phyloP scores from a whole-genome alignment of 352 stramenopile species.

The Globisporangium okanoganense region DNA sequence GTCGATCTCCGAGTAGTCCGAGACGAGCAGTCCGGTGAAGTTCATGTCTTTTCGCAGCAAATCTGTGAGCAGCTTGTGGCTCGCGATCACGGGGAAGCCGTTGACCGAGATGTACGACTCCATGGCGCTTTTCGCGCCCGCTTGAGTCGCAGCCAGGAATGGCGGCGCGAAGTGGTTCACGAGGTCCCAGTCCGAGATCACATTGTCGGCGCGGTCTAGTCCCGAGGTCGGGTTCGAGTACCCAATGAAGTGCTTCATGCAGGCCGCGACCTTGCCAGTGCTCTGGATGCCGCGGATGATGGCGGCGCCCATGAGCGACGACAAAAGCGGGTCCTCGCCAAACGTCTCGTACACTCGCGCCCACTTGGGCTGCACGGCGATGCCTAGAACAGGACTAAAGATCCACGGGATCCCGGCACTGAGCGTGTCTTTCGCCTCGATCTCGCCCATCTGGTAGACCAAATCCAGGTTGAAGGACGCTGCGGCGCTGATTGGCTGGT shows the following conservation, averaged over 20 bases:
- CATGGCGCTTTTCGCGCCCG: constrained; percentile 86
- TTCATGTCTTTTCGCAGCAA: constrained; percentile 85
- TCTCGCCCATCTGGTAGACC: constrained; percentile 61
- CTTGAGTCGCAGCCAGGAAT: constrained; percentile 66
- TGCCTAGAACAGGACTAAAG: constrained; percentile 87
- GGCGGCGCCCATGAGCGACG: constrained; percentile 55
- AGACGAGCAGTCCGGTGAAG: constrained; percentile 89
- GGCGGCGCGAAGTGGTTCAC: constrained; percentile 72
- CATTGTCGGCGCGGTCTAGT: constrained; percentile 69
- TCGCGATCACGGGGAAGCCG: constrained; percentile 83
- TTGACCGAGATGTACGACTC: constrained; percentile 90
- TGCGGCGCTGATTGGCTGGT: constrained; percentile 84
- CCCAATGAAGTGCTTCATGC: constrained; percentile 89
- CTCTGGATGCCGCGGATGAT: constrained; percentile 85
- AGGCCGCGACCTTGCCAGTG: constrained; percentile 58
- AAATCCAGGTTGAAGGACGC: constrained; percentile 86
- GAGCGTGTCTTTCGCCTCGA: constrained; percentile 84
- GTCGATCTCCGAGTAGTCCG: constrained; percentile 91
- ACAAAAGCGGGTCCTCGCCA: constrained; percentile 86
- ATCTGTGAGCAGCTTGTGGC: constrained; percentile 66
- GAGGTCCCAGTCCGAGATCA: constrained; percentile 62
- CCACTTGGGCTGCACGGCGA: constrained; percentile 83
- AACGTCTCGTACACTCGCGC: constrained; percentile 92
- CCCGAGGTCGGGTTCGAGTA: constrained; percentile 70
- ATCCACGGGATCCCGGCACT: constrained; percentile 89